phyloP scores from a whole-genome alignment of 2,329 filamentous ascomycete species.

The Aspergillus arachidicola region DNA sequence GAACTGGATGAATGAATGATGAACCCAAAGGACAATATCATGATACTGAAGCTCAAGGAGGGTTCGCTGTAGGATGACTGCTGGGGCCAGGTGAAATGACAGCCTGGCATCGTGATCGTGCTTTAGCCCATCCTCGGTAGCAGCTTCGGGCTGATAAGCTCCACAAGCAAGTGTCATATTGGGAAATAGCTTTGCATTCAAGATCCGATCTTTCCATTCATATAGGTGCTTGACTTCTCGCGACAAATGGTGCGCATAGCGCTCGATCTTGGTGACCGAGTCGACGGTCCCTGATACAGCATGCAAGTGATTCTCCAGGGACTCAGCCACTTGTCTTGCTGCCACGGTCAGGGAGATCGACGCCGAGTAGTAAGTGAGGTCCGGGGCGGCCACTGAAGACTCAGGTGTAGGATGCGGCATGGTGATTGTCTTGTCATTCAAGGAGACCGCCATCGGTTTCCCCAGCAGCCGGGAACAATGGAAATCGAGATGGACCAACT shows the following conservation, averaged over 20 bases:
- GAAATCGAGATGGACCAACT: background rate
- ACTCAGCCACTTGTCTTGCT: background rate
- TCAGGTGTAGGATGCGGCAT: background rate
- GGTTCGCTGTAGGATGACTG: background rate
- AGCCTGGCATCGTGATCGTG: background rate
- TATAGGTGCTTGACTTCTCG: background rate
- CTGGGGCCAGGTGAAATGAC: background rate
- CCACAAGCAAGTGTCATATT: background rate
- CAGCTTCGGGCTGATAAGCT: background rate
- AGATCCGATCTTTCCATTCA: background rate
- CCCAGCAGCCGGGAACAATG: background rate
- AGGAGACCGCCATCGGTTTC: background rate
- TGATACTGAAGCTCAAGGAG: background rate
- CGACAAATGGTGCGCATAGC: background rate
- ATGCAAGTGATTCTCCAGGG: background rate
- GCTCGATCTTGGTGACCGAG: background rate
- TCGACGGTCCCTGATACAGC: background rate
- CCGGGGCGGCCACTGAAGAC: background rate
- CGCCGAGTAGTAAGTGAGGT: background rate
- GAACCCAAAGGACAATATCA: background rate
- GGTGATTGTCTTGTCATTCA: background rate
- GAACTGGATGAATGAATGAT: constrained; percentile 17
- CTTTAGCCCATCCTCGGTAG: background rate
- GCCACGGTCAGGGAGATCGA: background rate
- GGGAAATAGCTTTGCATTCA: background rate